A percentile compares a stretch with the other conserved stretches of the same genome.
phyloP scores from a whole-genome alignment of 2,329 filamentous ascomycete genomes.

The Myriosclerotinia scirpicola region DNA sequence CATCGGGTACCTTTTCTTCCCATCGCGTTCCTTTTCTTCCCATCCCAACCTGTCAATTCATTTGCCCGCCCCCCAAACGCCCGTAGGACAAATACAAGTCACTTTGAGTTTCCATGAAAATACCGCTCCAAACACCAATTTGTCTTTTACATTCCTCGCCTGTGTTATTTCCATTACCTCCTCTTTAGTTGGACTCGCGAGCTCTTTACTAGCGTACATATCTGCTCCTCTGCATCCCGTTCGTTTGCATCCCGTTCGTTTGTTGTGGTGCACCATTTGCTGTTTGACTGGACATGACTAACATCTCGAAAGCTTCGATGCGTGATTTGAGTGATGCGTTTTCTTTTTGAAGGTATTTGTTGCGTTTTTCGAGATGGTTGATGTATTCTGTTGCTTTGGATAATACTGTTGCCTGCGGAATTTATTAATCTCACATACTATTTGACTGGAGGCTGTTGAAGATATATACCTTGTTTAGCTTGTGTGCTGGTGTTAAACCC shows the following conservation, averaged over 20 bases:
- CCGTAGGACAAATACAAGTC: background rate
- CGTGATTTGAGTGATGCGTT: slow-evolving; percentile 75
- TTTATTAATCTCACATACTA: slow-evolving; percentile 9
- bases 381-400: slow-evolving; percentile 98
- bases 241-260: slow-evolving; percentile 15
- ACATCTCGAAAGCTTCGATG: slow-evolving; percentile 74
- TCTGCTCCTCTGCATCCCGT: slow-evolving; percentile 17
- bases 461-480: slow-evolving; percentile 61
- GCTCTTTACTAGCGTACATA: background rate
- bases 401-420: slow-evolving; percentile 53
- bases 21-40: background rate
- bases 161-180: background rate
- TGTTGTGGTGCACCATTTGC: slow-evolving; percentile 3
- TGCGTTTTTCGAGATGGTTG: slow-evolving; percentile 85
- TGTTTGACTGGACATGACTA: slow-evolving; percentile 62
- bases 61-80: background rate
- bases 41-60: background rate
- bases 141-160: background rate
- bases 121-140: slow-evolving; percentile 10
- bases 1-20: background rate
- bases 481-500: slow-evolving; percentile 62
- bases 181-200: background rate
- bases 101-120: background rate
- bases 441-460: background rate
- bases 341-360: slow-evolving; percentile 78